These are phyloP conservation scores for Penicillium brevicompactum DNA, from an alignment of 2,329 filamentous ascomycete species.

Conservation along the genomic window DNA sequence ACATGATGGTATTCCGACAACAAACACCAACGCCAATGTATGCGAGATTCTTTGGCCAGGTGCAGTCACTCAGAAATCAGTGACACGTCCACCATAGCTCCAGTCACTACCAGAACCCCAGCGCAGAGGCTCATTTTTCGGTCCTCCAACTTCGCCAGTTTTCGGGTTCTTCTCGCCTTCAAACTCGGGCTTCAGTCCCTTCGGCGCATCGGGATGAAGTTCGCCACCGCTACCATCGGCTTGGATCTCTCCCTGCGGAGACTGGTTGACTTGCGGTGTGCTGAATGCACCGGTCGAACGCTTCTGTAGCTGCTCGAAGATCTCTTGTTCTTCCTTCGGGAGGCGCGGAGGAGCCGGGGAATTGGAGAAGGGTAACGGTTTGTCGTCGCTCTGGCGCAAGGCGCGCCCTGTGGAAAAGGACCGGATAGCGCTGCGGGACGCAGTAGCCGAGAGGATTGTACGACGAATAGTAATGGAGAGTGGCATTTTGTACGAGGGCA, in stretches of 20 bases:
- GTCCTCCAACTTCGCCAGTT: constrained; percentile 93
- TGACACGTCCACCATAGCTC: constrained; percentile 94
- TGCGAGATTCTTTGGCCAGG: constrained; percentile 14
- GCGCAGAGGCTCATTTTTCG: constrained; percentile 92
- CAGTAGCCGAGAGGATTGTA: constrained; percentile 47
- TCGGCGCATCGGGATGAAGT: constrained; percentile 69
- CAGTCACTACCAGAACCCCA: constrained; percentile 80
- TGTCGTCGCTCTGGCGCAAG: constrained; percentile 27
- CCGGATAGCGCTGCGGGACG: constrained; percentile 26
- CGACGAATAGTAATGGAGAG: constrained; percentile 28
- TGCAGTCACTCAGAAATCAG: constrained; percentile 68
- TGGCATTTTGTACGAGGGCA: constrained; percentile 19
- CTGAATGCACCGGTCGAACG: constrained; percentile 75
- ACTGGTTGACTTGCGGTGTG: constrained; percentile 62
- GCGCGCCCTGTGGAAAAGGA: constrained; percentile 30
- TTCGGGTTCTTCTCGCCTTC: constrained; percentile 88
- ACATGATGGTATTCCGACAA: constrained; percentile 3
- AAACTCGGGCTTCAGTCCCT: constrained; percentile 86
- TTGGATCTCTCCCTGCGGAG: constrained; percentile 51
- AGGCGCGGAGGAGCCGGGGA: constrained; percentile 80
- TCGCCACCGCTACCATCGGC: constrained; percentile 64
- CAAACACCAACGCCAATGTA: constrained; percentile 25
- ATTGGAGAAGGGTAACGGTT: constrained; percentile 36
- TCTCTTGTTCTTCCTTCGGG: constrained; percentile 82
- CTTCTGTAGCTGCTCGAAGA: constrained; percentile 84